Base-by-base conservation (phyloP, 805 yeast genomes). In the Sporopachydermia lactativora region DNA sequence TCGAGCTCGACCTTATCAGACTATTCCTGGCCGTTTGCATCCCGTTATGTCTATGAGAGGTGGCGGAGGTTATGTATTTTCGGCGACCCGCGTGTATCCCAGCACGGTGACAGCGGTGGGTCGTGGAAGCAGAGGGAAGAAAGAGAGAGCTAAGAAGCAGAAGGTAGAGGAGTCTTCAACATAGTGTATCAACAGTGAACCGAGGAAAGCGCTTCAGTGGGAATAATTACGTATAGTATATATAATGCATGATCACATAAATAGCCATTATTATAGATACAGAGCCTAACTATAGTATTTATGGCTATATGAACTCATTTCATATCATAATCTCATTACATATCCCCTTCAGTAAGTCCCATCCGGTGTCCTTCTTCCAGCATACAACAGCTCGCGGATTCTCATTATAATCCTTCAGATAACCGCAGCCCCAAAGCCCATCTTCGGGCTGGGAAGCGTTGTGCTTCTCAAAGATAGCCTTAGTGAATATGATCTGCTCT, bases 1-100 rank as follows among this genome's bases (percentile, higher is more conserved):
- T 1, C 68, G 83, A 46, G 92, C 81, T 8, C 72, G 96, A 47
- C 78, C 77, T 39, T 88, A 81, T 56, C 99, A 92, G 63, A 85
- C 96, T 3, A 75, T 89, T 18, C 84, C 94, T 15, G 98, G 97
- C 4, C 77, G 94, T 54, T 65, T 89, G 52, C 99, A 92, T 58
- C 99, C 99, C 1, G 54, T 78, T 45, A 92, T 92, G 99, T 83
- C 96, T 0, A 77, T 80, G 69, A 71, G 84, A 51, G 86, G 95
- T 4, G 88, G 81, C 43, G 97, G 96, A 24, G 99, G 99, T 0
- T 89, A 75, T 56, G 56, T 92, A 2, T 62, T 86, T 48, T 71
- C 76, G 64, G 94, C 89, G 3, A 72, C 82, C 13, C 68, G 82
- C 39, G 96, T 92, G 0, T 62, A 75, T 41, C 95, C 96, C 2